Conservation (phyloP, 768 basidiomycete species). For the Suillus variegatus region DNA sequence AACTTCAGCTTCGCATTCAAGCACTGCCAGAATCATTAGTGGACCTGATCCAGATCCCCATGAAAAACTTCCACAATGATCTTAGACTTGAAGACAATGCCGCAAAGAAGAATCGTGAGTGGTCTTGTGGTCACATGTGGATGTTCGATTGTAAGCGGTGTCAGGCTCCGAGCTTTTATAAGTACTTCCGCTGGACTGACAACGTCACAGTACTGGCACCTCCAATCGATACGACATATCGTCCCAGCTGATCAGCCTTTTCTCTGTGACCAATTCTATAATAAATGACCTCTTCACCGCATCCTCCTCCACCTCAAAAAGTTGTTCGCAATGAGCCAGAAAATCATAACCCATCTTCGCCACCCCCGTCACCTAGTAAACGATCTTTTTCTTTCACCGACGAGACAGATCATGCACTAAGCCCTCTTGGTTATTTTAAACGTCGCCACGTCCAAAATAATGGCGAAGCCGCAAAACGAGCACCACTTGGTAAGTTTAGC, state of each 20-base stretch:
- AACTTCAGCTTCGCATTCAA: too few species aligned
- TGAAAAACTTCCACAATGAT: too few species aligned
- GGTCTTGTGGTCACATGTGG: too few species aligned
- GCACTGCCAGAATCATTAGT: too few species aligned
- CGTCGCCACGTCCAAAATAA: conserved; percentile 21
- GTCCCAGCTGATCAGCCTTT: neutral
- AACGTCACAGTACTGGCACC: too few species aligned
- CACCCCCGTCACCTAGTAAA: conserved; percentile 20
- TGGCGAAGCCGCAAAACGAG: conserved; percentile 14
- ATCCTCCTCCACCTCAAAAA: neutral
- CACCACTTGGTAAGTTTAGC: conserved; percentile 28
- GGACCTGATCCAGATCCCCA: too few species aligned
- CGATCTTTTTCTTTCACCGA: conserved; percentile 21
- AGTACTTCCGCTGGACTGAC: too few species aligned
- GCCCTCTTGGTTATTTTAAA: conserved; percentile 18
- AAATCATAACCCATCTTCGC: conserved; percentile 18
- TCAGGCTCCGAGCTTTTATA: too few species aligned
- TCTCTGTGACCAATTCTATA: too few species aligned
- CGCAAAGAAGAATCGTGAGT: too few species aligned
- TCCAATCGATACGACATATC: neutral
- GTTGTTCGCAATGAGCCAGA: neutral
- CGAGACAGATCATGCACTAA: conserved; percentile 10
- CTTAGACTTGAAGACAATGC: too few species aligned
- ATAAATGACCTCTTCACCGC: neutral
- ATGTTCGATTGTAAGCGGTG: too few species aligned